Base-by-base conservation (phyloP, 352 stramenopile genomes). In the Pythium aquatile region DNA sequence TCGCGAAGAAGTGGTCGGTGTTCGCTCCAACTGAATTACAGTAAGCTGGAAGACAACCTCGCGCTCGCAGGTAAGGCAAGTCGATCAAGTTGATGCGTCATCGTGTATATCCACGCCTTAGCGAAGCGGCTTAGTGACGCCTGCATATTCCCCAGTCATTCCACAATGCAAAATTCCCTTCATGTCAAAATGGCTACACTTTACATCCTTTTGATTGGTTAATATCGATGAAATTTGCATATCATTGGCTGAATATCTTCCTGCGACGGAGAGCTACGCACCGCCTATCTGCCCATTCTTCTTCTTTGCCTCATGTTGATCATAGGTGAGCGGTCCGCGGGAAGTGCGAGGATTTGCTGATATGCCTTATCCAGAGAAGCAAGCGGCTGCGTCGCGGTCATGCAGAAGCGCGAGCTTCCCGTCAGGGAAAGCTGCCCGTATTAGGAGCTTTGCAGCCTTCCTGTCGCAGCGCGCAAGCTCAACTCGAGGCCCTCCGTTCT, bases 1-100 rank as follows among this genome's bases (percentile, higher is more conserved):
- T 32, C 35, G 35, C 29, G 16, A 48, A 52, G 33, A 58, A 58
- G 55, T 61, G 35, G 56, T 17, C 56, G 2, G 56, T 63, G 7
- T 55, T 47, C 42, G 10, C 35, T n/a, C 29, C 30, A 5, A 32
- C 52, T 10, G 5, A n/a, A 11, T 7, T 61, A 10, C 24, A 61
- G 55, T 61, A 61, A 61, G 40, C 33, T 39, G 52, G 10, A 8
- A 6, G 24, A 10, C 28, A n/a, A 10, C 13, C 26, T 40, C 4
- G 30, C 30, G 35, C 11, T 16, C 3, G 7, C 35, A 2, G 16
- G 7, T 14, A 42, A 42, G 35, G 35, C 35, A 3, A 17, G 35
- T 42, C 35, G 35, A 16, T 16, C 35, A 42, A 42, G 11, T 11
- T 3, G 4, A 11, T 42, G 35, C 35, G 35, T 42, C 5, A 42